Base-by-base conservation (phyloP, 106 monocot species). In the Amphibolis antarctica region DNA sequence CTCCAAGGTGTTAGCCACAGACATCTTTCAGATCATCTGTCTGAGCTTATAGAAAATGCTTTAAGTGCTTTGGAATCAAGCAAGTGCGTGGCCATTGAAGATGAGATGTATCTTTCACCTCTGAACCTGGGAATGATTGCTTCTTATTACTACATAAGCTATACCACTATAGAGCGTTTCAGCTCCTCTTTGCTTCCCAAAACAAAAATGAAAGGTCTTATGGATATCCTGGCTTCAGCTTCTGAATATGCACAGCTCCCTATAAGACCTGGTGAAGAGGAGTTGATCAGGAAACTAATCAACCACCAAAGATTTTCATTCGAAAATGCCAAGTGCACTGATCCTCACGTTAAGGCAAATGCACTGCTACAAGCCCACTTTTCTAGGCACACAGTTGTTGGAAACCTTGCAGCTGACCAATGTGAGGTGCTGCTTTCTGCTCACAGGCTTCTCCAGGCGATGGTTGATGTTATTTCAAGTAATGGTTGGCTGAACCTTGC, bases 401-500 rank as follows among this genome's bases (percentile, higher is more conserved):
- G 91, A 24, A 91, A 88, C 66, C 64, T 85, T 17, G 86, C 98
- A 18, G 85, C 78, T 42, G 98, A 91, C 61, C 91, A 88, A 64
- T 72, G 77, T 9, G 91, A 98, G 75, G 87, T 98, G 46, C 85
- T 98, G 5, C 82, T 88, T 36, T 85, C 87, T 57, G 86, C 98
- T 24, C 86, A 89, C 47, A 77, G 91, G 23, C 66, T 98, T 60
- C 79, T 98, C 58, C 90, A 88, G 57, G 86, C 98, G 17, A 82
- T 91, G 90, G 87, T 98, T 43, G 98, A 98, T 74, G 98, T 91
- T n/a, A 88, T 98, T 46, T 91, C 98, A 17, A 91, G 87, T 75
- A 98, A 88, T 55, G 98, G 91, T 12, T 98, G 91, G 90, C 78
- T 91, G 11, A 81, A 20, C 56, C 79, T 88, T 26, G 86, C 91